phyloP scores from a whole-genome alignment of 2,329 filamentous ascomycete species.

The Cordyceps cateniannulata region DNA sequence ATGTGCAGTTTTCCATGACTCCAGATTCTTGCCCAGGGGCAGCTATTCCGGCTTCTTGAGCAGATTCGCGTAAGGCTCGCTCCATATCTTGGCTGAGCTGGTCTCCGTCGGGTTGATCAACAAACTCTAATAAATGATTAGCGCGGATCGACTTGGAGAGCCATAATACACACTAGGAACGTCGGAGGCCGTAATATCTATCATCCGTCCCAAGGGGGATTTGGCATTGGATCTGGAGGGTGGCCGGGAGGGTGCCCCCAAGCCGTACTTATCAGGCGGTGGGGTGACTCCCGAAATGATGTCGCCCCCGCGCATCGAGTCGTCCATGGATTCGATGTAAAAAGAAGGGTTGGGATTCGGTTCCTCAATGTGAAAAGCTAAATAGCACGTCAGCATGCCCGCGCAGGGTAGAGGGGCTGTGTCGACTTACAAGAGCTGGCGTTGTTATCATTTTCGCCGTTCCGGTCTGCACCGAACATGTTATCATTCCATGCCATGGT shows the following conservation, averaged over 20 bases:
- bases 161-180: conserved; percentile 28
- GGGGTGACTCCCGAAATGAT: conserved; percentile 39
- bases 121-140: conserved; percentile 3
- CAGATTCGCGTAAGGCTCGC: conserved; percentile 50
- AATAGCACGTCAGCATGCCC: conserved; percentile 3
- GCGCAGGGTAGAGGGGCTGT: not conserved
- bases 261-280: conserved; percentile 32
- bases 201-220: conserved; percentile 48
- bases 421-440: conserved; percentile 37
- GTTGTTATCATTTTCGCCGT: conserved; percentile 37
- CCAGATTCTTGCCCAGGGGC: conserved; percentile 36
- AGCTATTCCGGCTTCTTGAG: conserved; percentile 42
- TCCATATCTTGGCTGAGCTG: conserved; percentile 39
- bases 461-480: conserved; percentile 45
- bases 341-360: conserved; percentile 32
- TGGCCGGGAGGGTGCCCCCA: conserved; percentile 51
- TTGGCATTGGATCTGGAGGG: conserved; percentile 52
- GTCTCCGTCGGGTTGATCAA: conserved; percentile 39
- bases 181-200: conserved; percentile 40
- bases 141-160: not conserved
- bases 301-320: conserved; percentile 11
- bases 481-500: conserved; percentile 46
- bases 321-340: conserved; percentile 2
- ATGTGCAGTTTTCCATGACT: not conserved
- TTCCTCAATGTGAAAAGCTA: conserved; percentile 52